Evolutionary conservation across 805 yeast species (phyloP).

Genomic region (Wickerhamiella parazyma): DNA sequence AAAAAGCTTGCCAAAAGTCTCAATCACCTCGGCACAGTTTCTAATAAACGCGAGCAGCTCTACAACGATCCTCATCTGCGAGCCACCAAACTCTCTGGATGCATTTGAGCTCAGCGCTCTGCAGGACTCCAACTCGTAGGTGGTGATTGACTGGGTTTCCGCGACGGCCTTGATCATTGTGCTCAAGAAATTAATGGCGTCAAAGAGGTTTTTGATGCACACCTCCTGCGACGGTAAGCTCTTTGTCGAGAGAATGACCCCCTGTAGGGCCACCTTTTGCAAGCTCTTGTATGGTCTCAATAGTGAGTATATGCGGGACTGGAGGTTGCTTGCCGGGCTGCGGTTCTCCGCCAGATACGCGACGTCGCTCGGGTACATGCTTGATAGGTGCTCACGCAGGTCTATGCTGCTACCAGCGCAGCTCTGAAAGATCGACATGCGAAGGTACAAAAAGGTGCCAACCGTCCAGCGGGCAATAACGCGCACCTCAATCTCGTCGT

Average conservation of each 20-base stretch:
- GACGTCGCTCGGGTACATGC: conserved; percentile 5
- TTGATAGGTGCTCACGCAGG: background rate
- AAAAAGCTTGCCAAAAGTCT: too few species aligned
- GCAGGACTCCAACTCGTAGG: background rate
- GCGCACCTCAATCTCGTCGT: background rate
- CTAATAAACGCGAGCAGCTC: too few species aligned
- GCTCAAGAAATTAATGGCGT: background rate
- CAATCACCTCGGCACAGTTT: too few species aligned
- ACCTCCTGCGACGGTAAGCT: background rate
- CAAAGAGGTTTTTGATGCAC: background rate
- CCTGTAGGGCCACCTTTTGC: background rate
- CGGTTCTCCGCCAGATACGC: background rate
- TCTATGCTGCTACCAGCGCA: background rate
- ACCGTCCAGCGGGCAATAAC: background rate
- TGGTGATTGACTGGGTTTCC: background rate
- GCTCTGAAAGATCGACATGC: background rate
- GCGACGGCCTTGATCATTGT: background rate
- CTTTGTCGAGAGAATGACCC: background rate
- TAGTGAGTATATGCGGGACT: conserved; percentile 2
- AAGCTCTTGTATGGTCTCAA: background rate
- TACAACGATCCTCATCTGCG: too few species aligned
- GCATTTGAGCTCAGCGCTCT: too few species aligned
- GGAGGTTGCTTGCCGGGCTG: background rate
- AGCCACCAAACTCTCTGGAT: too few species aligned
- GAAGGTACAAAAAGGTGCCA: background rate